Base-by-base conservation (phyloP, 306 rosid genomes). In the Sphenostylis stenocarpa region DNA sequence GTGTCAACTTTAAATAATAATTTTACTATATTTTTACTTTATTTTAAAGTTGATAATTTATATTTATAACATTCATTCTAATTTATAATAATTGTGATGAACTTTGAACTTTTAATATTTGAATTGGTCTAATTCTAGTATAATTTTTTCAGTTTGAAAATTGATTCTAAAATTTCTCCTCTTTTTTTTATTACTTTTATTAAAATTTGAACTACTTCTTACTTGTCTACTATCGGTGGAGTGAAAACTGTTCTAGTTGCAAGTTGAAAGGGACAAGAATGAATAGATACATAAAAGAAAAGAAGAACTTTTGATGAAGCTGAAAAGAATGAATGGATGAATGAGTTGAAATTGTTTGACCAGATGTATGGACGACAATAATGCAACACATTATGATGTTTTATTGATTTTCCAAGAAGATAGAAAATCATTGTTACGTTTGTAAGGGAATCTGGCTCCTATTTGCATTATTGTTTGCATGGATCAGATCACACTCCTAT, bases 341-440 rank as follows among this genome's bases (percentile, higher is more conserved):
- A 19, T n/a, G 7, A 13, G 20, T 20, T 12, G 52, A 1, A 38
- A 55, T 72, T 55, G 17, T 26, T 31, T 55, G 43, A 58, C 57
- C 44, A 43, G 20, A 26, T 73, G 44, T 73, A 4, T 73, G 33
- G 68, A 57, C 57, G 15, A 16, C 44, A 57, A 73, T 73, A 58
- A 43, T 58, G 57, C 57, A 56, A 41, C 0, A n/a, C 5, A 14
- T 57, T 10, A 5, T 17, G 41, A 20, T 39, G 13, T 23, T 56
- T 29, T 17, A 10, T 12, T 7, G 9, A 39, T 21, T 58, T 24
- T 4, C 10, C 23, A 34, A 34, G 5, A 8, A 11, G 76, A 53
- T 29, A 10, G 41, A 6, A 10, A 17, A 56, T 57, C 38, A 57
- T 15, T 57, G 12, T 21, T 52, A 52, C 6, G 3, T 57, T 61